Evolutionary conservation across 2,329 filamentous ascomycete species (phyloP).

Genomic region (Fusarium nelsonii): DNA sequence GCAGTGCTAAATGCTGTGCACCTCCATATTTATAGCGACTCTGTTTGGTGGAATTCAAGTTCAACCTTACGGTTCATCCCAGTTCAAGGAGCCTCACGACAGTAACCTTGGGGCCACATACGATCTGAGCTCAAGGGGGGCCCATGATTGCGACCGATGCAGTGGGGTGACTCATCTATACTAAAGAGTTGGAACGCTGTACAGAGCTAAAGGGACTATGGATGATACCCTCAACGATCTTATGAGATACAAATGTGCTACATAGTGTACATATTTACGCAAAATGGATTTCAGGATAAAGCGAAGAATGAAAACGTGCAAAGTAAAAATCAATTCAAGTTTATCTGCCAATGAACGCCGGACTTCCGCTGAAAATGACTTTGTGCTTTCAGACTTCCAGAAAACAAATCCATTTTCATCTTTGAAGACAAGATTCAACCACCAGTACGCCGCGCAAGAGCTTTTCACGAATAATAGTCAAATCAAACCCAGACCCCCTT

Average conservation of each 20-base stretch:
- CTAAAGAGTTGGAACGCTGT: not conserved
- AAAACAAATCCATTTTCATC: not conserved
- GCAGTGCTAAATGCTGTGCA: too few relatives aligned
- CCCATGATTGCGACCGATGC: too few relatives aligned
- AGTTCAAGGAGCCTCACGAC: not conserved
- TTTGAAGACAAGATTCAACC: not conserved
- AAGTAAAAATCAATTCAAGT: conserved; percentile 3
- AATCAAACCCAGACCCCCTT: not conserved
- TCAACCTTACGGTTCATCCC: not conserved
- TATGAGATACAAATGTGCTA: conserved; percentile 13
- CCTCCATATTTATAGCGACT: not conserved
- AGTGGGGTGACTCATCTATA: not conserved
- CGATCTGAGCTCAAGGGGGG: not conserved
- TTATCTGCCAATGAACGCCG: conserved; percentile 4
- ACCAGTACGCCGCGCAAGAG: not conserved
- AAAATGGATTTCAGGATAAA: not conserved
- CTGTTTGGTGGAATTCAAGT: too few relatives aligned
- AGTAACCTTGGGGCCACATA: not conserved
- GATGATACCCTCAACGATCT: conserved; percentile 29
- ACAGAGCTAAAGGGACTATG: not conserved
- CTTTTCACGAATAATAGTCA: not conserved
- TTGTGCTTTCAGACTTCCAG: too few relatives aligned
- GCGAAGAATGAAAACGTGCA: not conserved
- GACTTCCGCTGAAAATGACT: not conserved
- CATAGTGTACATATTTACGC: conserved; percentile 8